Evolutionary conservation across 345 rosid species (phyloP).

Genomic region (Eucalyptus regnans): DNA sequence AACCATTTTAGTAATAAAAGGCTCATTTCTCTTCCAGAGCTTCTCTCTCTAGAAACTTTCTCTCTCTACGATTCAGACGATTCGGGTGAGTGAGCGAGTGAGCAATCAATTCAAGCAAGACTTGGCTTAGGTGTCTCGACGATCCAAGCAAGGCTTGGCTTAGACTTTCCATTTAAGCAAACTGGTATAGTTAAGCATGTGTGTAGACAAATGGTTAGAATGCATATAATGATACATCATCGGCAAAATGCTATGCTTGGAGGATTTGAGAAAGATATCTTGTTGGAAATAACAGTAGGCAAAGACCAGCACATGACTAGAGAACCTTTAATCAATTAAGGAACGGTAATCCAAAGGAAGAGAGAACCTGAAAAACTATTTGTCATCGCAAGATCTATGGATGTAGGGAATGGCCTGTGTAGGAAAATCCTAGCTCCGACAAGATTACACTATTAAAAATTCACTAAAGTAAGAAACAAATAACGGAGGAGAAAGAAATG

Average conservation of each 20-base stretch:
- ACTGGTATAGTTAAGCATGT: no score
- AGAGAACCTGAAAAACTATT: background rate
- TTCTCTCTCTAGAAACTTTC: no score
- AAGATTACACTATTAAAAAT: background rate
- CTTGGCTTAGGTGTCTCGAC: no score
- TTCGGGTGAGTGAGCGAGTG: no score
- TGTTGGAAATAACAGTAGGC: background rate
- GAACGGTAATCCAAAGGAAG: background rate
- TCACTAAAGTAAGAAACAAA: background rate
- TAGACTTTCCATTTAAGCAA: no score
- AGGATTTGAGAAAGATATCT: background rate
- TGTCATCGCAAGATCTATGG: background rate
- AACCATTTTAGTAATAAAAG: no score
- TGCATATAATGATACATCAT: background rate
- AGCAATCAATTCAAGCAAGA: no score
- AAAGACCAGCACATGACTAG: background rate
- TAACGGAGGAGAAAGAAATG: no score
- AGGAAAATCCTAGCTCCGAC: background rate
- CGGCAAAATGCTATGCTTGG: background rate
- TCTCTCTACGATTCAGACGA: no score
- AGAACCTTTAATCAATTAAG: background rate
- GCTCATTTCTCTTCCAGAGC: no score
- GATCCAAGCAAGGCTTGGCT: no score
- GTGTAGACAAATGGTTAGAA: background rate
- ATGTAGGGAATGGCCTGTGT: background rate